A percentile compares a stretch with the other conserved stretches of the same genome.
These are phyloP conservation scores for Berkeleyomyces basicola DNA, from an alignment of 2,329 filamentous ascomycete species.

Conservation along the genomic window DNA sequence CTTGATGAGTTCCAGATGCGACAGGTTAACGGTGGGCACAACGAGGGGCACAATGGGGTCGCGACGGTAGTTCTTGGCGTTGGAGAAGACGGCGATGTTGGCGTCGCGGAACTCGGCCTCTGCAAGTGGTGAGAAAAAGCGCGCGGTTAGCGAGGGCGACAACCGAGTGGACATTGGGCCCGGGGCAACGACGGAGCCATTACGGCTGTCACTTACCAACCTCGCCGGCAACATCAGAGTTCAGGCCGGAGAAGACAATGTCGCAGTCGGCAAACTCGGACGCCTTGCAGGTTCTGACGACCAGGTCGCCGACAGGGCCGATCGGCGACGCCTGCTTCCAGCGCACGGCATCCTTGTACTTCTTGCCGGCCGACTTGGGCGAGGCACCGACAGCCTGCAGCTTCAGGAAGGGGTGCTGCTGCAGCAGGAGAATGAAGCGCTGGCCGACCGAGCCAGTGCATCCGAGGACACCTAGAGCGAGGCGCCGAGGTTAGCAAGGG, in stretches of 20 bases:
- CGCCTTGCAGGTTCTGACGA: conserved; percentile 72
- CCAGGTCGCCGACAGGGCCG: conserved; percentile 59
- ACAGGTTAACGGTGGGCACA: conserved; percentile 85
- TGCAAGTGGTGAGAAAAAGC: conserved; percentile 20
- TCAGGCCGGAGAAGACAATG: conserved; percentile 80
- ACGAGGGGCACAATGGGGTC: conserved; percentile 83
- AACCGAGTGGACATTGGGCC: not conserved
- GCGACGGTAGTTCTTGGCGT: conserved; percentile 92
- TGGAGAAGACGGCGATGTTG: conserved; percentile 85
- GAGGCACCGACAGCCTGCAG: conserved; percentile 85
- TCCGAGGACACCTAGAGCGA: conserved; percentile 52
- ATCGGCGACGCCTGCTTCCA: conserved; percentile 90
- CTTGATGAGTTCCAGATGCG: conserved; percentile 75
- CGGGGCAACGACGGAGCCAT: not conserved
- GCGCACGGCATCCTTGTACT: conserved; percentile 80
- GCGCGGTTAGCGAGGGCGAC: not conserved
- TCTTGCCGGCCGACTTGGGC: conserved; percentile 76
- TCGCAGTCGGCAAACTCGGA: conserved; percentile 80
- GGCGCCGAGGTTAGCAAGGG: conserved; percentile 9
- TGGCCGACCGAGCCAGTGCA: conserved; percentile 90
- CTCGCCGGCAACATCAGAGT: conserved; percentile 82
- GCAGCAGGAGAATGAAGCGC: conserved; percentile 83
- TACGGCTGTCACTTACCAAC: conserved; percentile 43
- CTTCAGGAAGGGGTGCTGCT: conserved; percentile 70
- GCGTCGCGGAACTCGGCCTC: conserved; percentile 84